Evolutionary conservation across 306 rosid species (phyloP).

Genomic region (Glycine latifolia): DNA sequence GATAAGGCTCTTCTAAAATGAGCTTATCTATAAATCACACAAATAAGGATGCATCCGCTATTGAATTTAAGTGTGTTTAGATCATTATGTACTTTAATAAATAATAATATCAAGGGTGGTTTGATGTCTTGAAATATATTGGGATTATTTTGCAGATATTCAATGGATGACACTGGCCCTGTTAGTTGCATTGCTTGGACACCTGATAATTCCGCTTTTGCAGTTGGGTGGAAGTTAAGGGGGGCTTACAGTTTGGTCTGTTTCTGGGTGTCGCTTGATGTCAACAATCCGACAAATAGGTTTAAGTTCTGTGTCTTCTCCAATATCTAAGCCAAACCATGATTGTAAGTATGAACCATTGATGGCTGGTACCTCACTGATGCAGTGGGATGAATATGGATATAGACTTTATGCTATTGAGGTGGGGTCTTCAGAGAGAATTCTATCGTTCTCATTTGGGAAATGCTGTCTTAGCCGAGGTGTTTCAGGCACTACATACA

Average conservation of each 20-base stretch:
- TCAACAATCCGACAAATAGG: constrained; percentile 92
- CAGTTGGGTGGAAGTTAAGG: constrained; percentile 96
- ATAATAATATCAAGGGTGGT: background rate
- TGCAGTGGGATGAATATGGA: constrained; percentile 98
- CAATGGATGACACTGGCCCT: constrained; percentile 92
- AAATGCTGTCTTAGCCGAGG: constrained; percentile 99
- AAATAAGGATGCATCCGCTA: background rate
- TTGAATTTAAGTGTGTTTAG: background rate
- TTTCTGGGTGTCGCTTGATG: constrained; percentile 98
- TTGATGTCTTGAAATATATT: constrained; percentile 38
- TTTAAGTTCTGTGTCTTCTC: constrained; percentile 90
- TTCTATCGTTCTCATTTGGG: constrained; percentile 91
- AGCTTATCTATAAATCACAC: background rate
- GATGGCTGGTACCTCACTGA: constrained; percentile 89
- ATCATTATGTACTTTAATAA: background rate
- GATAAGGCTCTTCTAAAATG: background rate
- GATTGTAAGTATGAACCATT: constrained; percentile 85
- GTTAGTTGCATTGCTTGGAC: constrained; percentile 98
- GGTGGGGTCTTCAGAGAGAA: constrained; percentile 77
- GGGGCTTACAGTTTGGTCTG: constrained; percentile 98
- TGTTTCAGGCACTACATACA: constrained; percentile 86
- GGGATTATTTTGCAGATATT: constrained; percentile 71
- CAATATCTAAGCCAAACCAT: constrained; percentile 78
- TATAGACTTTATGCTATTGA: constrained; percentile 90
- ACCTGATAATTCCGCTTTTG: constrained; percentile 97